phyloP scores from a whole-genome alignment of 805 yeast genomes.

The Metschnikowia cerradonensis region DNA sequence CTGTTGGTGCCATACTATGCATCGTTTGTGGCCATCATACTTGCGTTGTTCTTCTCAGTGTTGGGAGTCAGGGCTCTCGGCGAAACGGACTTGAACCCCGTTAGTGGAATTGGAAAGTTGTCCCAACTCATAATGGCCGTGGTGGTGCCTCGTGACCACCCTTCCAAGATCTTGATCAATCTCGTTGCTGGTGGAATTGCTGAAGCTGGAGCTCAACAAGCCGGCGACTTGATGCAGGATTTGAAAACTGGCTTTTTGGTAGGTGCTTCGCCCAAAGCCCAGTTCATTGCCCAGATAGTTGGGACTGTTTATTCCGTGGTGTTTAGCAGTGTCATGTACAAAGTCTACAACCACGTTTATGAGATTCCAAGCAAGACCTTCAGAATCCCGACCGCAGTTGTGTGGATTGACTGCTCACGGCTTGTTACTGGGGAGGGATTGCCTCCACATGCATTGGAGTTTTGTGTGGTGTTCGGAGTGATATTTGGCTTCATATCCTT shows the following conservation, averaged over 20 bases:
- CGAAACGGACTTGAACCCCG: conserved; percentile 95
- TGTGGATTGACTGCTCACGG: conserved; percentile 95
- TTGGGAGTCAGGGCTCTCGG: conserved; percentile 93
- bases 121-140: conserved; percentile 87
- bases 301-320: conserved; percentile 85
- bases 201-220: conserved; percentile 98
- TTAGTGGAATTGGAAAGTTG: conserved; percentile 91
- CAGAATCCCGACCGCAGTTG: conserved; percentile 90
- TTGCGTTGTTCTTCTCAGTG: conserved; percentile 77
- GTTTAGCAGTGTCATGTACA: conserved; percentile 77
- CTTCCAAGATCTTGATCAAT: conserved; percentile 79
- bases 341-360: conserved; percentile 75
- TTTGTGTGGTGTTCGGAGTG: conserved; percentile 58
- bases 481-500: conserved; percentile 68
- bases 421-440: conserved; percentile 87
- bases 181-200: conserved; percentile 95
- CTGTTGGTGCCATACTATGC: conserved; percentile 67
- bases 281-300: conserved; percentile 81
- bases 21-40: conserved; percentile 57
- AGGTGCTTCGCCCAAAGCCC: conserved; percentile 91
- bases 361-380: conserved; percentile 78
- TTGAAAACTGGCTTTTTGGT: conserved; percentile 87
- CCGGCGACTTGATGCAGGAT: conserved; percentile 97
- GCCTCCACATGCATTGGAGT: conserved; percentile 70
- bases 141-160: conserved; percentile 67